phyloP scores from a whole-genome alignment of 768 basidiomycete genomes.

The Amanita thiersii region DNA sequence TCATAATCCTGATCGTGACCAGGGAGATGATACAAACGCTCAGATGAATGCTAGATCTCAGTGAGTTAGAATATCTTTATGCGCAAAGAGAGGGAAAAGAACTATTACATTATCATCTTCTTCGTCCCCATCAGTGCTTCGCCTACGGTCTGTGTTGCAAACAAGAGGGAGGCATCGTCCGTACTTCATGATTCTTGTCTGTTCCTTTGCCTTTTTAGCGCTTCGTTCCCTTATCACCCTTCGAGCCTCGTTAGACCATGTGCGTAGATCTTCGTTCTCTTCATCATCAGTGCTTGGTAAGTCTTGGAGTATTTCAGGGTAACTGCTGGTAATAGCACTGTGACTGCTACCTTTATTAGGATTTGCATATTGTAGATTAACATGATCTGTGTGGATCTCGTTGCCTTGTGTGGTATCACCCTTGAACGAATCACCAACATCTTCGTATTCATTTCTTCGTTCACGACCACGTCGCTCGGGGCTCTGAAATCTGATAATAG shows the following conservation, averaged over 20 bases:
- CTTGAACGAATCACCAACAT: constrained; percentile 22
- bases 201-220: not conserved
- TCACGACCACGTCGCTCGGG: constrained; percentile 21
- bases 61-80: not conserved
- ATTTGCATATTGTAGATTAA: constrained; percentile 4
- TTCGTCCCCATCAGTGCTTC: not conserved
- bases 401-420: constrained; percentile 11
- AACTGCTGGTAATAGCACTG: constrained; percentile 1
- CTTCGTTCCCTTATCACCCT: constrained; percentile 16
- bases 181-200: not conserved
- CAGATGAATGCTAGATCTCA: not conserved
- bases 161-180: not conserved
- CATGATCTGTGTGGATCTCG: constrained; percentile 11
- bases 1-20: too few species aligned
- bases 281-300: constrained; percentile 36
- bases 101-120: constrained; percentile 1
- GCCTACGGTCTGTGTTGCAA: constrained; percentile 1
- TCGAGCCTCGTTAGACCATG: constrained; percentile 23
- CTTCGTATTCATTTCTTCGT: constrained; percentile 20
- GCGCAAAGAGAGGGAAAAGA: not conserved
- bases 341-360: not conserved
- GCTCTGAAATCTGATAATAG: constrained; percentile 47
- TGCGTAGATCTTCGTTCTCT: constrained; percentile 20
- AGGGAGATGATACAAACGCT: not conserved
- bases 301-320: constrained; percentile 28